Base-by-base conservation (phyloP, 1,284 basidiomycete genomes). In the Ustilago trichophora region DNA sequence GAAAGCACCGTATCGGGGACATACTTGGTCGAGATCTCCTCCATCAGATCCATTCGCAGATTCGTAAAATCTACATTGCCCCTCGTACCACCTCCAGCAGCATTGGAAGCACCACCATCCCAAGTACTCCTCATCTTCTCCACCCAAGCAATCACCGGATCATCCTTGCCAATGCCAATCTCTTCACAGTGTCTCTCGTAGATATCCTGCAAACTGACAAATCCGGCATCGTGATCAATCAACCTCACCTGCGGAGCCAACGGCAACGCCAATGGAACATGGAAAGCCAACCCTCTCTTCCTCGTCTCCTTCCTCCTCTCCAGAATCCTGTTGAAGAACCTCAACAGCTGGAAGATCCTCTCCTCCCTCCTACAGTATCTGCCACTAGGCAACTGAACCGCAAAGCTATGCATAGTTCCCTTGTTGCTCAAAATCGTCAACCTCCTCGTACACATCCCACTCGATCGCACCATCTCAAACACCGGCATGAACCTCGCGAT, bases 371-470 rank as follows among this genome's bases (percentile, higher is more conserved):
- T 89, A 74, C 90, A 90, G 75, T 93, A 91, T 26, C 93, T 87
- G 42, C 89, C 88, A 24, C 90, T 89, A 3, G 95, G 94, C 66
- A 92, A 85, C 82, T 98, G 97, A 5, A 97, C 91, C 22, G 90
- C 89, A 83, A 98, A 99, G 0, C 90, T 89, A 50, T 91, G 91
- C 55, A 85, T 87, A 27, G 91, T 91, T 59, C 93, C 91, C 81
- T 98, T 95, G 76, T 89, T 89, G n/a, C 94, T 94, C 72, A 94
- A 87, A 75, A 99, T 88, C 0, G 90, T 91, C 78, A 99, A 88
- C 27, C 97, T 88, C 56, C 92, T 89, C 87, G 90, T 97, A 78
- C 89, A 93, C 72, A 89, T 88, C 4, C 93, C 93, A 72, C 90
- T 89, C 16, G 84, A 84, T 46, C 94, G 88, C 67, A 90, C 91